phyloP scores from a whole-genome alignment of 2,329 filamentous ascomycete species.

The Kalmusia sp. region DNA sequence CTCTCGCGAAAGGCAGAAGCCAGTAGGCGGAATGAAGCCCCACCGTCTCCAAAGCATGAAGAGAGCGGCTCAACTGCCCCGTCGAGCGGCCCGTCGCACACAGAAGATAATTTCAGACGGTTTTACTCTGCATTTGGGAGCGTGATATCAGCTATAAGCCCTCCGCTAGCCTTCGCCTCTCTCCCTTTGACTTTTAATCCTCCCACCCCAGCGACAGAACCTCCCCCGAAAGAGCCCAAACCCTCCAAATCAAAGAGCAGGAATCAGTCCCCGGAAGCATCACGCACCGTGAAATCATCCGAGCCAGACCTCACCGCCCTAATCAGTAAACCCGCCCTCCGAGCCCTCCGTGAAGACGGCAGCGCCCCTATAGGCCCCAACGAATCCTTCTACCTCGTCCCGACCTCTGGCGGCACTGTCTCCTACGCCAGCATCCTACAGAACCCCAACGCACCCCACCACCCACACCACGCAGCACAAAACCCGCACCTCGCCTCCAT shows the following conservation, averaged over 20 bases:
- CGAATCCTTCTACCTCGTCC: slow-evolving; percentile 84
- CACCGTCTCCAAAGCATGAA: slow-evolving; percentile 16
- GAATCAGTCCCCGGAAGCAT: slow-evolving; percentile 35
- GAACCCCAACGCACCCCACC: slow-evolving; percentile 33
- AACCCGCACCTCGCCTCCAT: slow-evolving; percentile 54
- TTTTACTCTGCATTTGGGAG: slow-evolving; percentile 94
- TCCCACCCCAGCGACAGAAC: slow-evolving; percentile 29
- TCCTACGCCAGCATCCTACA: slow-evolving; percentile 88
- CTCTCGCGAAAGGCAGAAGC: slow-evolving; percentile 37
- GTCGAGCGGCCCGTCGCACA: slow-evolving; percentile 28
- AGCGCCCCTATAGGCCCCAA: slow-evolving; percentile 58
- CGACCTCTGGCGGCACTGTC: slow-evolving; percentile 86
- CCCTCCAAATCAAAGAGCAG: slow-evolving; percentile 30
- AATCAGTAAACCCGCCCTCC: slow-evolving; percentile 84
- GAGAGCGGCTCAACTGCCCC: slow-evolving; percentile 14
- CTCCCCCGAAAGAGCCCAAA: slow-evolving; percentile 29
- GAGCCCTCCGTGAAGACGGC: slow-evolving; percentile 73
- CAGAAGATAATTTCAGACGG: slow-evolving; percentile 82
- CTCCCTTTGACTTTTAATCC: slow-evolving; percentile 68
- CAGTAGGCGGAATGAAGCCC: slow-evolving; percentile 17
- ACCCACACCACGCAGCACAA: slow-evolving; percentile 49
- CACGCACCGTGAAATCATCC: slow-evolving; percentile 46
- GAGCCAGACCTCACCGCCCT: slow-evolving; percentile 83
- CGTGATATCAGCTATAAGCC: slow-evolving; percentile 86
- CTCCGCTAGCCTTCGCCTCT: slow-evolving; percentile 90